A percentile compares a stretch with the other conserved stretches of the same genome.
Conservation (phyloP, 331 rosid genomes). For the Telfairia occidentalis region DNA sequence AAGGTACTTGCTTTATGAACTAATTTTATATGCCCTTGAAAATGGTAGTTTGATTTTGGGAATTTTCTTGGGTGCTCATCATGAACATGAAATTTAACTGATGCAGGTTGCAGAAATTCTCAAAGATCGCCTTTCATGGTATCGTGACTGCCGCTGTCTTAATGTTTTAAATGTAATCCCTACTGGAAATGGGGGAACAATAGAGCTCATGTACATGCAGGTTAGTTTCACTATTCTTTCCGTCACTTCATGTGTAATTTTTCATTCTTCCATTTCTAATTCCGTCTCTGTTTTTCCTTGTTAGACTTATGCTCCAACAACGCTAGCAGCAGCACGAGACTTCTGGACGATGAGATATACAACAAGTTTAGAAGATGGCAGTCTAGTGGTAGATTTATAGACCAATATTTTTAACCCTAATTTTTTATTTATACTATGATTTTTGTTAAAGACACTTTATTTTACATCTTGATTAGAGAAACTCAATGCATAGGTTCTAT, state of each 20-base stretch:
- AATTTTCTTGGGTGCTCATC: not conserved
- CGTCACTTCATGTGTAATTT: not conserved
- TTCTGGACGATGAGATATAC: slow-evolving; percentile 98
- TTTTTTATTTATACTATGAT: not conserved
- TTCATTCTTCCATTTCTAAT: not conserved
- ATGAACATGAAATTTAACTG: not conserved
- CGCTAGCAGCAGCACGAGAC: slow-evolving; percentile 94
- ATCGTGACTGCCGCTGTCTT: slow-evolving; percentile 91
- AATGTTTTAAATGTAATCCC: slow-evolving; percentile 82
- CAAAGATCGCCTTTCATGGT: slow-evolving; percentile 95
- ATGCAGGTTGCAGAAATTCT: slow-evolving; percentile 88
- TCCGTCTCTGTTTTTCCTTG: not conserved
- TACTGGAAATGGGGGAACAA: slow-evolving; percentile 82
- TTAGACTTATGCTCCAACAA: slow-evolving; percentile 84
- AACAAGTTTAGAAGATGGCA: slow-evolving; percentile 69
- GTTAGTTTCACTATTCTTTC: slow-evolving; percentile 18
- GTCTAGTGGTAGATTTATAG: slow-evolving; percentile 61
- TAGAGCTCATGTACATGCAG: slow-evolving; percentile 87
- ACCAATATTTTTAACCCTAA: not conserved
- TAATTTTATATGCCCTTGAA: not conserved
- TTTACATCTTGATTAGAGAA: not conserved
- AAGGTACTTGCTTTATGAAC: not conserved
- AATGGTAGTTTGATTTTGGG: not conserved
- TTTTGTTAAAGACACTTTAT: not conserved
- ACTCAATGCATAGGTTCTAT: not conserved